Percentiles rank a stretch among this genome's conserved stretches.
Evolutionary conservation across 129 eudicot genomes (phyloP).

Genomic region (Flaveria ramosissima): DNA sequence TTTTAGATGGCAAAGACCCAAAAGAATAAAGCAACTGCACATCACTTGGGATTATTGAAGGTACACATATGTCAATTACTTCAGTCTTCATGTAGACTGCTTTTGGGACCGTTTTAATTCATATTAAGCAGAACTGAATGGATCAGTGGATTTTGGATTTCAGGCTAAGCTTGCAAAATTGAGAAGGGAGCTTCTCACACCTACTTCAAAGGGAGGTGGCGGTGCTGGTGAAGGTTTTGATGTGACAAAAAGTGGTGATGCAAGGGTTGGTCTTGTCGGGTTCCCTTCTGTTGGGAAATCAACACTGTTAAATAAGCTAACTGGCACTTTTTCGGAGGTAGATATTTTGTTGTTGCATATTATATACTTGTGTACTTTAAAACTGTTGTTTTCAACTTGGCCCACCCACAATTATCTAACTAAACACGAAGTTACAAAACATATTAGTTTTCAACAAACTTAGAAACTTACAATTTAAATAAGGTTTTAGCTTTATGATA

Average conservation of each 20-base stretch:
- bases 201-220: conserved; percentile 93
- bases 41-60: conserved; percentile 95
- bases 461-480: not conserved
- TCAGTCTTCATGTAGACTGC: not conserved
- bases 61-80: conserved; percentile 42
- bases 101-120: conserved; percentile 6
- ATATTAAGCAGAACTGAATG: conserved; percentile 20
- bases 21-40: conserved; percentile 98
- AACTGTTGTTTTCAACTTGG: not conserved
- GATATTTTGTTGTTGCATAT: conserved; percentile 21
- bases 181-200: conserved; percentile 87
- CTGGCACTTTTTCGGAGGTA: conserved; percentile 99
- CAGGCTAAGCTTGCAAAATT: conserved; percentile 98
- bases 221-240: conserved; percentile 99
- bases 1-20: conserved; percentile 95
- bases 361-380: not conserved
- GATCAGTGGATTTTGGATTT: conserved; percentile 18
- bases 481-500: not conserved
- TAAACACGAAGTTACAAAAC: conserved; percentile 3
- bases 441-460: not conserved
- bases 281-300: conserved; percentile 99
- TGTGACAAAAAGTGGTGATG: conserved; percentile 99
- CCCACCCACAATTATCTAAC: conserved; percentile 13
- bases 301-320: conserved; percentile 83
- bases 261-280: conserved; percentile 97